These are phyloP conservation scores for Populus tremula DNA, from an alignment of 345 rosid genomes.

Conservation along the genomic window DNA sequence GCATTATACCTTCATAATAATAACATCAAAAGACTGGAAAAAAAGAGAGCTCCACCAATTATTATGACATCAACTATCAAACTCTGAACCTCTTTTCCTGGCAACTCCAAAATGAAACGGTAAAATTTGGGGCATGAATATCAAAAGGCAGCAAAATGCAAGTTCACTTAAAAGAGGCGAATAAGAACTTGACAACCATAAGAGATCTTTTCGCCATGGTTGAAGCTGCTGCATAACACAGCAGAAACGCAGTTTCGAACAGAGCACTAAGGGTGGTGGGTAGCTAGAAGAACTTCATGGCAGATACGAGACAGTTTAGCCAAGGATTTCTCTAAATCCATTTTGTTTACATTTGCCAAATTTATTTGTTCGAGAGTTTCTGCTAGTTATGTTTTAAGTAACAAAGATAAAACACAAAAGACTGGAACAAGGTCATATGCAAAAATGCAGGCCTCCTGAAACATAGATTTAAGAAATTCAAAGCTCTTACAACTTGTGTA, in stretches of 20 bases:
- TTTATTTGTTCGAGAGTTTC: not conserved
- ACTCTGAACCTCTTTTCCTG: not conserved
- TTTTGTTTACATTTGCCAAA: not conserved
- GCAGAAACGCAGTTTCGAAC: not conserved
- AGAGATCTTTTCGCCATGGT: not conserved
- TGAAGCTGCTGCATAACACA: not conserved
- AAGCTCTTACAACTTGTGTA: constrained; percentile 14
- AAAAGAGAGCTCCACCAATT: not conserved
- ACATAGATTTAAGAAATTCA: not conserved
- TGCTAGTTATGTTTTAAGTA: not conserved
- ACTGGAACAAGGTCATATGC: not conserved
- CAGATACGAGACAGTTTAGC: not conserved
- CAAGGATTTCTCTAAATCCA: not conserved
- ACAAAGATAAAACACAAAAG: not conserved
- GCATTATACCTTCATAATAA: not conserved
- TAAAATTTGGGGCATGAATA: not conserved
- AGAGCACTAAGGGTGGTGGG: not conserved
- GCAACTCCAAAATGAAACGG: not conserved
- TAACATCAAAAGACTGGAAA: not conserved
- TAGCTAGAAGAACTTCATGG: not conserved
- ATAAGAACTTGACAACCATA: not conserved
- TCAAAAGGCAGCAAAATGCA: too few relatives aligned
- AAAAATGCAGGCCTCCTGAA: not conserved
- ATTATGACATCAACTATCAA: not conserved
- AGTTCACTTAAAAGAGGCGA: not conserved